Conservation (phyloP, 208 protist species). For the Lotmaria passim region DNA sequence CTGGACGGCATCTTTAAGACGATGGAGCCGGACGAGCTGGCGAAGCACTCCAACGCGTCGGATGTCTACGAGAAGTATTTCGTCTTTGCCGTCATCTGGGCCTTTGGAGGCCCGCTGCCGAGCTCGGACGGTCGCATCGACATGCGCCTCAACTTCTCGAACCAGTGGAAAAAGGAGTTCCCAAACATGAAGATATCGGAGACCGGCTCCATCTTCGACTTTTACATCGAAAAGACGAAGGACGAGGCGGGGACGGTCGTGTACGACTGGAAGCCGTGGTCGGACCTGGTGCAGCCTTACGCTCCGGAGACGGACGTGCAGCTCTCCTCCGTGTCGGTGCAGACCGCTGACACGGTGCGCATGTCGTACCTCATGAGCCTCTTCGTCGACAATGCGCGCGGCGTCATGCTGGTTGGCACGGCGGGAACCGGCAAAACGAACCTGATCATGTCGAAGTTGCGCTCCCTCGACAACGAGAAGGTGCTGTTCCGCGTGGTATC, state of each 20-base stretch:
- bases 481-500: constrained; percentile 94
- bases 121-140: constrained; percentile 94
- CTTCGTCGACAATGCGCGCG: constrained; percentile 93
- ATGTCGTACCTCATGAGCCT: constrained; percentile 96
- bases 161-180: constrained; percentile 96
- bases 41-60: constrained; percentile 86
- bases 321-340: constrained; percentile 93
- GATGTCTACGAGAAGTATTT: constrained; percentile 98
- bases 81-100: constrained; percentile 97
- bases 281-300: constrained; percentile 93
- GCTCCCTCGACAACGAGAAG: constrained; percentile 91
- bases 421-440: constrained; percentile 98
- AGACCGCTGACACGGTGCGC: constrained; percentile 95
- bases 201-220: constrained; percentile 95
- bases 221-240: constrained; percentile 93
- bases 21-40: constrained; percentile 83
- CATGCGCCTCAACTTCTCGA: constrained; percentile 94
- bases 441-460: constrained; percentile 96
- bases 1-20: constrained; percentile 94
- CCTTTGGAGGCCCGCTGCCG: constrained; percentile 95
- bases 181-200: constrained; percentile 93
- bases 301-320: constrained; percentile 82
- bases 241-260: constrained; percentile 73
- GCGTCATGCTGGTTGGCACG: constrained; percentile 97
- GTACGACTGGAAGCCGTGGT: constrained; percentile 94